phyloP scores from a whole-genome alignment of 768 basidiomycete genomes.

The Termitomyces eurrhizus region DNA sequence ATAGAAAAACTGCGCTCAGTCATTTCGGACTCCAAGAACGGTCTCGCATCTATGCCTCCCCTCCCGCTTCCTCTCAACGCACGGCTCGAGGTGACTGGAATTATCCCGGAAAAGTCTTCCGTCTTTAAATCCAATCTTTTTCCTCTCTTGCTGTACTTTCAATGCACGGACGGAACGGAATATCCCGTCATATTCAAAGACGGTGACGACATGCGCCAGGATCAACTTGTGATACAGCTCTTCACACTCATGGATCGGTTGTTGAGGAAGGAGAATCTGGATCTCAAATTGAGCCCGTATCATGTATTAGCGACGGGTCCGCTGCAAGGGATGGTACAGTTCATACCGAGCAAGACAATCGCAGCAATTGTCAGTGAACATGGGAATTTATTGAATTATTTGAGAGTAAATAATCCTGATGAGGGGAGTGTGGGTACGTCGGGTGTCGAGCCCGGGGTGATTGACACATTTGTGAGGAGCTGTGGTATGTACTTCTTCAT shows the following conservation, averaged over 20 bases:
- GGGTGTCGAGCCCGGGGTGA: conserved; percentile 90
- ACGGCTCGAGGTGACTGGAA: conserved; percentile 77
- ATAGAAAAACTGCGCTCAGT: conserved; percentile 91
- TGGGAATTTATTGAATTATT: conserved; percentile 82
- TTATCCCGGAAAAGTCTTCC: conserved; percentile 87
- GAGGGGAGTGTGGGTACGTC: conserved; percentile 93
- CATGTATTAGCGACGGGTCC: conserved; percentile 91
- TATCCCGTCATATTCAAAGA: conserved; percentile 98
- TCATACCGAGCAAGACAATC: conserved; percentile 93
- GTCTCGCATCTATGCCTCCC: conserved; percentile 71
- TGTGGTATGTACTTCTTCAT: conserved; percentile 62
- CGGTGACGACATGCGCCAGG: conserved; percentile 97
- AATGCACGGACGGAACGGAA: conserved; percentile 77
- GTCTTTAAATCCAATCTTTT: conserved; percentile 98
- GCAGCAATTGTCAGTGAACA: conserved; percentile 93
- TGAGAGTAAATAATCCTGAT: conserved; percentile 84
- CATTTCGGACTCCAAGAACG: conserved; percentile 82
- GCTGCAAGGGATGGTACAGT: conserved; percentile 93
- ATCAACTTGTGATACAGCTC: conserved; percentile 97
- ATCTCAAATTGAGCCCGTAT: conserved; percentile 88
- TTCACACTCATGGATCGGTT: conserved; percentile 97
- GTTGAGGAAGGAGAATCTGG: conserved; percentile 90
- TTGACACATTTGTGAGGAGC: conserved; percentile 95
- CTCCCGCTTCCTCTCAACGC: conserved; percentile 92
- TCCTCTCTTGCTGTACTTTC: conserved; percentile 88